These are phyloP conservation scores for Polymyxa betae DNA, from an alignment of 208 protist species.

Conservation along the genomic window DNA sequence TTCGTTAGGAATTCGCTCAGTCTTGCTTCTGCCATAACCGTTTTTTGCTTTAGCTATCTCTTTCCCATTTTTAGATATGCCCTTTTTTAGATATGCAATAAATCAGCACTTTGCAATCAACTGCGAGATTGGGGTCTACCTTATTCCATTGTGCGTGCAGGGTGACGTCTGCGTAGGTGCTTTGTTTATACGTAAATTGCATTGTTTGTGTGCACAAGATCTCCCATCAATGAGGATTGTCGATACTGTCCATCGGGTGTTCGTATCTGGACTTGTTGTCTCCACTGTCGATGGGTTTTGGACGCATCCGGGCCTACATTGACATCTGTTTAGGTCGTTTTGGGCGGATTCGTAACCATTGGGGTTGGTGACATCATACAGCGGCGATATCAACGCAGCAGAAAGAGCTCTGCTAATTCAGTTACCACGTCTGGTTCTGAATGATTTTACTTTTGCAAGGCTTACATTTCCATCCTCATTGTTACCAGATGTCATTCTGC, in stretches of 20 bases:
- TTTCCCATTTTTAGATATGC: too few relatives aligned
- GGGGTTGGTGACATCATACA: slow-evolving; percentile 34
- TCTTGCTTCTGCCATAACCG: too few relatives aligned
- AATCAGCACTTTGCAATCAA: too few relatives aligned
- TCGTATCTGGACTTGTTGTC: slow-evolving; percentile 33
- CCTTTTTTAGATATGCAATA: too few relatives aligned
- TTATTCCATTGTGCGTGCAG: too few relatives aligned
- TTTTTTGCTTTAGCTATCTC: too few relatives aligned
- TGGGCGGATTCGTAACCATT: slow-evolving; percentile 38
- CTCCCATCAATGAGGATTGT: not conserved
- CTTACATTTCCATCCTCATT: not conserved
- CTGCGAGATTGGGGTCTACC: too few relatives aligned
- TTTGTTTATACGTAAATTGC: too few relatives aligned
- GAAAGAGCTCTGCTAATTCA: not conserved
- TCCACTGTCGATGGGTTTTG: not conserved
- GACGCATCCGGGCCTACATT: not conserved
- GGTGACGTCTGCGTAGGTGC: too few relatives aligned
- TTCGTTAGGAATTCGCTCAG: too few relatives aligned
- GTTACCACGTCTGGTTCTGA: not conserved
- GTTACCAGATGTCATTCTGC: not conserved
- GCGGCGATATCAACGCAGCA: not conserved
- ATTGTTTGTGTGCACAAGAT: too few relatives aligned
- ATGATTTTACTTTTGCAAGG: not conserved
- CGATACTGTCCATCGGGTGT: not conserved
- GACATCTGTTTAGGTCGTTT: not conserved